phyloP scores from a whole-genome alignment of 2,329 filamentous ascomycete species.

The Purpureocillium takamizusanense region DNA sequence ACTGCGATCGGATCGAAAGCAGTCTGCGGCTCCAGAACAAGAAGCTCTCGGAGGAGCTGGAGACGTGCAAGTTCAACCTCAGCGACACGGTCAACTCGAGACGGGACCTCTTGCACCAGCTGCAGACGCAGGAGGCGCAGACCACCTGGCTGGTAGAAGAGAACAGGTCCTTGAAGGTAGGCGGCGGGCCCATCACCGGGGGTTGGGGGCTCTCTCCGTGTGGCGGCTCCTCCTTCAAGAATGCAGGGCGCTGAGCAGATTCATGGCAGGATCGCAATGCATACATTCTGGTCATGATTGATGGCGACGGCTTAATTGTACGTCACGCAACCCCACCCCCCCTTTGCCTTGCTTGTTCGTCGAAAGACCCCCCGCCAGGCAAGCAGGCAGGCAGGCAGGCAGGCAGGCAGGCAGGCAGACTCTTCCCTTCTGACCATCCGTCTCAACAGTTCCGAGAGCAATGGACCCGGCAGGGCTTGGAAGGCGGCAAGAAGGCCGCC shows the following conservation, averaged over 20 bases:
- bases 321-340: too few species aligned
- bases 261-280: conserved; percentile 47
- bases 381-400: too few species aligned
- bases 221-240: too few species aligned
- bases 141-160: conserved; percentile 25
- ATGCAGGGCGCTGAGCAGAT: too few species aligned
- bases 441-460: conserved; percentile 44
- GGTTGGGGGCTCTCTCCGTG: too few species aligned
- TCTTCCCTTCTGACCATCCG: neutral
- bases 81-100: conserved; percentile 37
- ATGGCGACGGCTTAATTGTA: conserved; percentile 55
- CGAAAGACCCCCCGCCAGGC: too few species aligned
- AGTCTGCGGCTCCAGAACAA: conserved; percentile 33
- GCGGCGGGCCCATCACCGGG: too few species aligned
- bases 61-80: conserved; percentile 39
- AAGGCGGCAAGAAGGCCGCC: conserved; percentile 45
- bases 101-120: conserved; percentile 39
- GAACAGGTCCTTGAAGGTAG: conserved; percentile 38
- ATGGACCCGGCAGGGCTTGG: conserved; percentile 43
- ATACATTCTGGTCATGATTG: conserved; percentile 52
- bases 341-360: too few species aligned
- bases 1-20: conserved; percentile 32
- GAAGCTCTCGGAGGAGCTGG: conserved; percentile 29
- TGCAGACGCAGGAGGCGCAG: conserved; percentile 28
- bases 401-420: too few species aligned